Evolutionary conservation across 2,329 filamentous ascomycete genomes (phyloP), one percentile per base, ranked within the genome.

Genomic region (Cladophialophora immunda): DNA sequence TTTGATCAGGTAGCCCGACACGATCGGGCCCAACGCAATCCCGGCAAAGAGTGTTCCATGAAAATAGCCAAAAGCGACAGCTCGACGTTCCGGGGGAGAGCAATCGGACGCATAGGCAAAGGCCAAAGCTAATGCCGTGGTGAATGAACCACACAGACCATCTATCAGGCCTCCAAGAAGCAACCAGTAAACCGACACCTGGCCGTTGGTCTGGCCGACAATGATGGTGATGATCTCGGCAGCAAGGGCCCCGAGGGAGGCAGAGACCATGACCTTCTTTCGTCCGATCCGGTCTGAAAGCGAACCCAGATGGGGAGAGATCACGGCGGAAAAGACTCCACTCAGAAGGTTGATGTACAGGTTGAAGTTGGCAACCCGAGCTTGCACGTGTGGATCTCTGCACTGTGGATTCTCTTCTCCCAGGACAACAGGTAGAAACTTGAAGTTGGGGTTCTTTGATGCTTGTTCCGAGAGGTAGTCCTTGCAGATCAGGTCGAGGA

Each of bases 21-120:
- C 75, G 2, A 96, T 84, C 7, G 95, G 95, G 0, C 95, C 95
- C 34, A 94, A 79, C 0, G 95, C 94, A 54, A 98, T 87, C n/a
- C 95, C 95, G 1, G 87, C 85, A 78, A 97, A 98, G 8, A 99
- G 83, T 72, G 90, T 93, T 11, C 92, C 93, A 74, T 98, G 92
- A 73, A 98, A 90, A 76, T 94, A 94, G 6, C 93, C 94, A 77
- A 98, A 95, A 4, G 89, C 88, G 7, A 97, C 91, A 67, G 90
- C 92, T 22, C 95, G 89, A 74, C 87, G 88, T 32, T 91, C 90
- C 0, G 93, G 92, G 3, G 91, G 83, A 0, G 93, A 94, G 78
- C 93, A 97, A 78, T 99, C 95, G 47, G 92, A 90, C 13, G 92
- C 90, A 78, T 98, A 99, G 0, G 94, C 93, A 77, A 96, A 90